Base-by-base conservation (phyloP, 148 eudicot genomes). In the Selenicereus undatus region DNA sequence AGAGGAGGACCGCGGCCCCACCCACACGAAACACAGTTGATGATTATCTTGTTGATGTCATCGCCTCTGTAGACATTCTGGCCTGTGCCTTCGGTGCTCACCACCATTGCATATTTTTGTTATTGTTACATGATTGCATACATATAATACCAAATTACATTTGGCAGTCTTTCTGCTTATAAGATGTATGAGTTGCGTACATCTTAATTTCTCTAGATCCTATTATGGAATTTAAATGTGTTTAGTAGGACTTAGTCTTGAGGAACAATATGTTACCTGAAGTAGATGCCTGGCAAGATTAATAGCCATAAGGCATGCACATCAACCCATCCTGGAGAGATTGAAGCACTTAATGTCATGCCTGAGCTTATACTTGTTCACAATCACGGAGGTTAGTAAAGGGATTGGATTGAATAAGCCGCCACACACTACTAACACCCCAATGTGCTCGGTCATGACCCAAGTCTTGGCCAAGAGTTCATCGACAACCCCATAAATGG, bases 11-110 rank as follows among this genome's bases (percentile, higher is more conserved):
- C 7, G 90, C 88, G 1, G 86, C 81, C 7, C 88, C 90, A 10
- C 88, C 90, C 8, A 85, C 81, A 8, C 88, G 86, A 30, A 87
- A 81, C 4, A 83, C 84, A 85, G 66, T 85, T 87, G 74, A 77
- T 60, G 11, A 52, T 18, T 18, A 78, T 45, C 68, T 74, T 81
- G 12, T 13, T 64, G 0, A 73, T 42, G 52, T 81, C 79, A 35
- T 75, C 75, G n/a, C 83, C 83, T 35, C 2, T 29, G 74, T 81
- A 81, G 24, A 22, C 10, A n/a, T 52, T 54, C 14, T 45, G 78
- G 66, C 72, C 71, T 22, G 66, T 42, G 48, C 66, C n/a, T 75
- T 81, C 83, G 0, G 79, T 81, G 74, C 83, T 81, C 52, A 81
- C 83, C 36, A 75, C 77, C 79, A 81, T 27, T 8, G 83, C 83